Evolutionary conservation across 2,329 filamentous ascomycete genomes (phyloP).

Genomic region (Fonsecaea monophora): DNA sequence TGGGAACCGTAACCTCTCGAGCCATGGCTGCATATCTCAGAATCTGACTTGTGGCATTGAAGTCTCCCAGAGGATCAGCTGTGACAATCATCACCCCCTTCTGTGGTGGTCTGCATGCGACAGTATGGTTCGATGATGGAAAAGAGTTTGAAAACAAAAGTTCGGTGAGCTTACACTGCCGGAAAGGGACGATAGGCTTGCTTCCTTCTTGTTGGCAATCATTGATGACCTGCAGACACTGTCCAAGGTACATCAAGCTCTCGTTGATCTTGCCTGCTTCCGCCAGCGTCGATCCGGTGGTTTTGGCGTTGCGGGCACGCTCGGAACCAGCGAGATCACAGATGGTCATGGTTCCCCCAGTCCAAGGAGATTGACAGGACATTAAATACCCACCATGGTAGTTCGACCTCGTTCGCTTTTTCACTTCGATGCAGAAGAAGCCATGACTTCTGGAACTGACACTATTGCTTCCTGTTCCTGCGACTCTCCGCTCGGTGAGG

Average conservation of each 20-base stretch:
- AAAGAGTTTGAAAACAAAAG: conserved; percentile 88
- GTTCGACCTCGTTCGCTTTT: conserved; percentile 70
- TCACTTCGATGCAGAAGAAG: conserved; percentile 94
- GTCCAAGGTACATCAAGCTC: conserved; percentile 95
- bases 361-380: conserved; percentile 60
- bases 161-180: conserved; percentile 85
- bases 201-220: conserved; percentile 71
- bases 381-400: conserved; percentile 55
- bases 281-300: conserved; percentile 85
- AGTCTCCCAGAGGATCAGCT: conserved; percentile 89
- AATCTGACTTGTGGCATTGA: conserved; percentile 96
- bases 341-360: conserved; percentile 38
- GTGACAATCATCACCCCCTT: conserved; percentile 96
- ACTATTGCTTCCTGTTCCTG: conserved; percentile 91
- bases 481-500: conserved; percentile 82
- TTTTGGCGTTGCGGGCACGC: conserved; percentile 90
- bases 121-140: conserved; percentile 64
- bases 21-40: conserved; percentile 92
- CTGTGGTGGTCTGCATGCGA: conserved; percentile 69
- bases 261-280: conserved; percentile 99
- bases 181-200: conserved; percentile 79
- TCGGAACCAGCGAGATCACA: conserved; percentile 69
- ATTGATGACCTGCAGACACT: conserved; percentile 94
- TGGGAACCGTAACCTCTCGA: conserved; percentile 88
- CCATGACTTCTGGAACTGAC: conserved; percentile 91